Base-by-base conservation (phyloP, 2,329 filamentous ascomycete genomes). In the Cercospora nicotianae region DNA sequence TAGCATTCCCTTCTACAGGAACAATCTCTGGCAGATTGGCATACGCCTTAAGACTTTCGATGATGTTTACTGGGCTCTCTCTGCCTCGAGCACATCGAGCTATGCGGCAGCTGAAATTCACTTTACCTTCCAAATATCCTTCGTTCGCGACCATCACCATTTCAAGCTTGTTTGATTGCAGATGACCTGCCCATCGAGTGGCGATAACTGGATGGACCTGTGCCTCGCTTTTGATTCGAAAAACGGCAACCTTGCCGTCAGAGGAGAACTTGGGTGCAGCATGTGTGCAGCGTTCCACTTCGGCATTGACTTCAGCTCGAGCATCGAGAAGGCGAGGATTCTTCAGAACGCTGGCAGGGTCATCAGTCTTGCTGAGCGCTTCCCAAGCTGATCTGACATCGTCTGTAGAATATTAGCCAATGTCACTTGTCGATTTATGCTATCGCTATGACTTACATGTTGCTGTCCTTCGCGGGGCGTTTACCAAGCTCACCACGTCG, bases 171-270 rank as follows among this genome's bases (percentile, higher is more conserved):
- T 84, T 81, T 1, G 86, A 87, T 58, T 83, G 83, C 3, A 91
- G 79, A 70, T 87, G 83, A 0, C 87, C 86, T 0, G 88, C 85
- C 89, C 89, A 91, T 10, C 89, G 81, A 3, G 87, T 90, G 1
- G 89, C 89, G 65, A 91, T 89, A 2, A 91, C 83, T 0, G 88
- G 87, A 74, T 91, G 89, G 0, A 91, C 82, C 72, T 91, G 89
- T 1, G 87, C 86, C 28, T 80, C 77, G 1, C 85, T 89, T 36
- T 78, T 82, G 72, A 91, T 90, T 3, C 86, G 83, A 55, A 91
- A 82, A 0, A 91, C 85, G 0, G 88, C 89, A 12, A 91, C 83
- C 59, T 82, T 86, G 1, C 83, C 87, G 67, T 91, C 89, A 3
- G 81, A 78, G 3, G 86, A 89, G 78, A 91, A 90, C 72, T 85